These are phyloP conservation scores for Phylloporus gajari DNA, from an alignment of 1,284 basidiomycete genomes.

Conservation along the genomic window DNA sequence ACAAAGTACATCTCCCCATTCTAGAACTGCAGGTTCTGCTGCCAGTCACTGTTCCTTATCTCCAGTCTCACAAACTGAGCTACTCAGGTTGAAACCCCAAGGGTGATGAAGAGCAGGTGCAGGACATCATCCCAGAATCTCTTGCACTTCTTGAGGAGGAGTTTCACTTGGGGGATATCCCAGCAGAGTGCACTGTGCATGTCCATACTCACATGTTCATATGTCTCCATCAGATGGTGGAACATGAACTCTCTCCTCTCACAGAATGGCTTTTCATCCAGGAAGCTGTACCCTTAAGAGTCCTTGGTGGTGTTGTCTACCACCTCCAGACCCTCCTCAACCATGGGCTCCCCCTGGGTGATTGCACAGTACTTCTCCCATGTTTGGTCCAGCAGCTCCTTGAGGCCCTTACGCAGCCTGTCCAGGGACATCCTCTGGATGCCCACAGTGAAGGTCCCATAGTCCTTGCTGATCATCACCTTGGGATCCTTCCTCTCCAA, in stretches of 20 bases:
- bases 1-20: neutral
- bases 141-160: neutral
- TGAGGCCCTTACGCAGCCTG: neutral
- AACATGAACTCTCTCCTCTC: neutral
- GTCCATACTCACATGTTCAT: neutral
- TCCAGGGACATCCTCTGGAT: neutral
- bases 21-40: neutral
- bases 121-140: neutral
- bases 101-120: neutral
- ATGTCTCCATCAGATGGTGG: neutral
- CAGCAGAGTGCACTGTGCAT: neutral
- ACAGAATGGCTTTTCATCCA: neutral
- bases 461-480: neutral
- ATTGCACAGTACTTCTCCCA: neutral
- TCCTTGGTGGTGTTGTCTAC: neutral
- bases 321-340: neutral
- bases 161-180: neutral
- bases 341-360: neutral
- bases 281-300: neutral
- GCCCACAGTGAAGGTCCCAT: neutral
- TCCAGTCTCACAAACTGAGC: neutral
- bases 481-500: neutral
- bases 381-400: neutral
- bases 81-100: neutral
- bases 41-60: neutral